Evolutionary conservation across 768 basidiomycete species (phyloP), one percentile per base, ranked within the genome.

Genomic region (Lepiota brunneoincarnata): DNA sequence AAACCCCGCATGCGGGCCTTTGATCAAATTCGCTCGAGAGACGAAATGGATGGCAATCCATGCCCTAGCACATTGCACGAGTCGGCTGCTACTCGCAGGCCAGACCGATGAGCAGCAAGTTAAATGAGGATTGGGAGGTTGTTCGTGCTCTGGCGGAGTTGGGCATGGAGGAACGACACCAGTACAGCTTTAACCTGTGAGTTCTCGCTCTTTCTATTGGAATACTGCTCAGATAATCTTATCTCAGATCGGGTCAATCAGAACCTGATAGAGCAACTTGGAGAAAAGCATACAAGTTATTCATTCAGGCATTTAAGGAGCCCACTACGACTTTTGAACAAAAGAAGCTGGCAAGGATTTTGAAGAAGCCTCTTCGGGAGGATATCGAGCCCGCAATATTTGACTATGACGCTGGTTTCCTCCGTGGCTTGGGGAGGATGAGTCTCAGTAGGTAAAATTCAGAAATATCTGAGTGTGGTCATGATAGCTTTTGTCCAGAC

Each of bases 11-110:
- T 80, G 79, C 3, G 67, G 73, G 2, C 77, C 83, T 0, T 76
- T 94, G 2, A 59, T 91, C 14, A 72, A 73, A 40, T 85, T 82
- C 59, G 83, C 83, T 11, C 74, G 82, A 48, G 70, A 76, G n/a
- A 68, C 75, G 9, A 68, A 82, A 49, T 91, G 89, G 86, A 81
- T 91, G 78, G 86, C 83, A 4, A 67, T 93, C 14, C 85, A 91
- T 60, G 90, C 90, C 1, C 76, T 90, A 26, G 72, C 81, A 1
- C 84, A 86, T 49, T 82, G 81, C 58, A 81, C 89, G 0, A 84
- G 84, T 40, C 72, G 81, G 18, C 67, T 91, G 12, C 67, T 92
- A 28, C 72, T 86, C 17, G 75, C 82, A 0, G 70, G 73, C 37
- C 82, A 78, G 54, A 61, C 80, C 37, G 66, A 73, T 31, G 79